Percentiles rank a stretch among this genome's conserved stretches.
Evolutionary conservation across 2,329 filamentous ascomycete genomes (phyloP).

Genomic region (Aspergillus udagawae): DNA sequence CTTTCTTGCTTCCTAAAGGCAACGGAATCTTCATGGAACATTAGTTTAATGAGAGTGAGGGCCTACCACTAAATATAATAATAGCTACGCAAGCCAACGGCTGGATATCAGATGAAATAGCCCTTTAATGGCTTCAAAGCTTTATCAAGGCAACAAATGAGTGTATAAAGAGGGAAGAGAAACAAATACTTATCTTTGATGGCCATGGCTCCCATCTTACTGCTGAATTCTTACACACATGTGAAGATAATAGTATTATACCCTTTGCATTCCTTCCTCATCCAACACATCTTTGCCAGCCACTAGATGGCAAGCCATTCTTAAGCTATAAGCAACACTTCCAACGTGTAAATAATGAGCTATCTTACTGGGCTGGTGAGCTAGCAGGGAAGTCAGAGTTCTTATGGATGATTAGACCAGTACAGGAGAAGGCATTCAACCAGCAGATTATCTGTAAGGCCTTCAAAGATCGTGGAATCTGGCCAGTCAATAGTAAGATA

Average conservation of each 20-base stretch:
- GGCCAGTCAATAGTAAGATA: background rate
- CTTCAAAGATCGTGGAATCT: background rate
- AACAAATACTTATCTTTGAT: background rate
- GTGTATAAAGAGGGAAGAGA: background rate
- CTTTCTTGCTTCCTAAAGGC: no score
- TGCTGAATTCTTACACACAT: background rate
- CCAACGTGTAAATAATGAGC: no score
- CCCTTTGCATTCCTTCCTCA: background rate
- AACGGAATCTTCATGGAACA: background rate
- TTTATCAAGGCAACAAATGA: background rate
- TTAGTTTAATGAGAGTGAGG: background rate
- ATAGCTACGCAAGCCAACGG: background rate
- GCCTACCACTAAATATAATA: background rate
- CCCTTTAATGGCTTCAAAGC: background rate
- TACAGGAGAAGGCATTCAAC: no score
- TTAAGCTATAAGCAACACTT: no score
- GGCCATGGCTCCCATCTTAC: background rate
- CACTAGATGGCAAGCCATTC: no score
- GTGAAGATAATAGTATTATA: background rate
- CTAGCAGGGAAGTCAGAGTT: no score
- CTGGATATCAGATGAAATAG: background rate
- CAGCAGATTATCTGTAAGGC: background rate
- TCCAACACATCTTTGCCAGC: no score
- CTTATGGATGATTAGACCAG: no score
- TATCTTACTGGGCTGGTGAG: no score